phyloP scores from a whole-genome alignment of 208 protist species.

The Trypanosomatidae sp. region DNA sequence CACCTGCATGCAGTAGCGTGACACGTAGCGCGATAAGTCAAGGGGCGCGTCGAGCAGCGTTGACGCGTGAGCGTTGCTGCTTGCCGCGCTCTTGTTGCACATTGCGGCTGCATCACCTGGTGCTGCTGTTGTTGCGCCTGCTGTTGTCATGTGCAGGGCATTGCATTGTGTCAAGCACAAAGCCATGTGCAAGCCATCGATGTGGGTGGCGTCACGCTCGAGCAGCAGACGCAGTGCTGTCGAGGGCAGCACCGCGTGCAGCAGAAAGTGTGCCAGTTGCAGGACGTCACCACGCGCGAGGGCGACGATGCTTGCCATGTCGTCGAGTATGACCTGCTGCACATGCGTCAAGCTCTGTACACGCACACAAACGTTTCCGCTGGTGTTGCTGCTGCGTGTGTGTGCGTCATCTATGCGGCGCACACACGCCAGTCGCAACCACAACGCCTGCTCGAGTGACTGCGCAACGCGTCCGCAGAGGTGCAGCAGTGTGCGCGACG shows the following conservation, averaged over 20 bases:
- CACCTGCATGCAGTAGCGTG: too few relatives aligned
- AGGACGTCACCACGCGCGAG: constrained; percentile 34
- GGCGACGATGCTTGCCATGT: constrained; percentile 48
- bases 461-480: constrained; percentile 23
- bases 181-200: constrained; percentile 65
- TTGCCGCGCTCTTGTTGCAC: too few relatives aligned
- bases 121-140: too few relatives aligned
- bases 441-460: constrained; percentile 61
- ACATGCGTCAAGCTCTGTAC: constrained; percentile 46
- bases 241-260: constrained; percentile 58
- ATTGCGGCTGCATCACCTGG: constrained; percentile 10
- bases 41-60: too few relatives aligned
- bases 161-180: constrained; percentile 53
- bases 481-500: constrained; percentile 7
- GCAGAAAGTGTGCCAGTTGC: constrained; percentile 49
- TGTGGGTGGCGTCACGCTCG: constrained; percentile 31
- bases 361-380: background rate
- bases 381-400: background rate
- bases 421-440: constrained; percentile 29
- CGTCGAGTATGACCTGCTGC: constrained; percentile 47
- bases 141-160: too few relatives aligned
- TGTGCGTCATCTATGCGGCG: background rate
- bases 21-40: too few relatives aligned
- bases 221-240: constrained; percentile 54
- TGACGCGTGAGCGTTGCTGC: too few relatives aligned